phyloP scores from a whole-genome alignment of 2,329 filamentous ascomycete species.

The Phialophora macrospora region DNA sequence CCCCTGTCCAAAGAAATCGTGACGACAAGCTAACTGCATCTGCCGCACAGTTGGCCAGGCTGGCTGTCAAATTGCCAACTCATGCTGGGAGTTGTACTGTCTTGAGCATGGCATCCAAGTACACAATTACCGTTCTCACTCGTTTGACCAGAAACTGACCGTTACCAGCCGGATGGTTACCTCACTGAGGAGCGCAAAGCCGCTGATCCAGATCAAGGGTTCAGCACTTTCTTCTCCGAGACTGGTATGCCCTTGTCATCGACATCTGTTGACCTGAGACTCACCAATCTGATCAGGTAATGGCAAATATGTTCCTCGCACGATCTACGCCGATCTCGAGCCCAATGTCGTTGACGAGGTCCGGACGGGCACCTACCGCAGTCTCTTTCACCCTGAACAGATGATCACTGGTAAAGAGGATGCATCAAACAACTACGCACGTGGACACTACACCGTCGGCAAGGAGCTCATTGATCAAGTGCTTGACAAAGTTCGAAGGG shows the following conservation, averaged over 20 bases:
- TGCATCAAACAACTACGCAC: conserved; percentile 99
- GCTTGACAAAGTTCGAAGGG: conserved; percentile 94
- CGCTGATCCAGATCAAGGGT: conserved; percentile 90
- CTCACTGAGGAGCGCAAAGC: conserved; percentile 97
- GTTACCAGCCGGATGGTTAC: conserved; percentile 87
- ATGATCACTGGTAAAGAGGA: conserved; percentile 99
- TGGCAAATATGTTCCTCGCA: conserved; percentile 98
- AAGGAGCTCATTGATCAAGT: conserved; percentile 99
- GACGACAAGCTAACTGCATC: conserved; percentile 59
- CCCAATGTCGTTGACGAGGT: conserved; percentile 99
- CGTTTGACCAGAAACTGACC: conserved; percentile 35
- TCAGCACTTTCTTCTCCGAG: conserved; percentile 99
- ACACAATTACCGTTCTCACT: conserved; percentile 49
- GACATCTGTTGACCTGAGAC: conserved; percentile 8
- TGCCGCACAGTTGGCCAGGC: conserved; percentile 88
- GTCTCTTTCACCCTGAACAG: conserved; percentile 97
- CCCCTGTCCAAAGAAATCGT: conserved; percentile 28
- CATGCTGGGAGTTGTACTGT: conserved; percentile 99
- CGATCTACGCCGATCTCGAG: conserved; percentile 99
- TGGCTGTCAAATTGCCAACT: conserved; percentile 99
- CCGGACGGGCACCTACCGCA: conserved; percentile 94
- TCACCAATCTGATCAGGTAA: conserved; percentile 65
- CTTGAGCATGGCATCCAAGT: conserved; percentile 99
- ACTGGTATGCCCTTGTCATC: conserved; percentile 70
- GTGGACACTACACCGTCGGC: conserved; percentile 99